phyloP scores from a whole-genome alignment of 2,329 filamentous ascomycete species.

The Hypomyces perniciosus region DNA sequence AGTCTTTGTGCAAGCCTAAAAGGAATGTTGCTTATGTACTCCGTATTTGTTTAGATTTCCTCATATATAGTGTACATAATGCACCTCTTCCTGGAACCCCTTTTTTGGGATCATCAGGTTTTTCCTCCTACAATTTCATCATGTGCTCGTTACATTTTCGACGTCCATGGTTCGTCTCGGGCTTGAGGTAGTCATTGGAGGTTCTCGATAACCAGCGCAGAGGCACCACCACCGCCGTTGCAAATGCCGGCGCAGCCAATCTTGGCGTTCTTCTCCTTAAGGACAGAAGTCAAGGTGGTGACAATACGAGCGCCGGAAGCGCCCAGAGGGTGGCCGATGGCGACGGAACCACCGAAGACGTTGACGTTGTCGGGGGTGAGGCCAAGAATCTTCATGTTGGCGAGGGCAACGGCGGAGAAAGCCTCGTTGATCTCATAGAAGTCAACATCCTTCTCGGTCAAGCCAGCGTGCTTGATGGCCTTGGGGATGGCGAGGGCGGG shows the following conservation, averaged over 20 bases:
- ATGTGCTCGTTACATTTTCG: conserved; percentile 13
- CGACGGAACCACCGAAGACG: conserved; percentile 89
- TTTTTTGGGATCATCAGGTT: not conserved
- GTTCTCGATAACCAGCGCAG: conserved; percentile 83
- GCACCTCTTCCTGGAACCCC: not conserved
- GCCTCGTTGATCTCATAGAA: conserved; percentile 99
- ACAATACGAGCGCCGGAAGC: conserved; percentile 91
- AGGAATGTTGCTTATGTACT: not conserved
- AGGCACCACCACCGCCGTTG: conserved; percentile 95
- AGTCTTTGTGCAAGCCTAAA: no score
- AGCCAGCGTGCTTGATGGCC: conserved; percentile 87
- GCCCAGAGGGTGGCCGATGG: conserved; percentile 90
- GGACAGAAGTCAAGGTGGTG: conserved; percentile 79
- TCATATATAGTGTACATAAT: not conserved
- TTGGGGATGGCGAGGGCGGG: conserved; percentile 94
- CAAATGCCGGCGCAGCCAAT: conserved; percentile 92
- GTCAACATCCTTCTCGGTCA: conserved; percentile 72
- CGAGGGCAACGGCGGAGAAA: conserved; percentile 91
- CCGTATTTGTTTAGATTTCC: conserved; percentile 1
- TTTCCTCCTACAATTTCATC: conserved; percentile 4
- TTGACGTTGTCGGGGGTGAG: conserved; percentile 85
- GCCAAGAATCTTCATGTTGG: conserved; percentile 88
- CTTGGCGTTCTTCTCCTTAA: conserved; percentile 88
- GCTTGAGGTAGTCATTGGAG: conserved; percentile 40
- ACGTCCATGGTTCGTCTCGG: not conserved